Base-by-base conservation (phyloP, 441 rosid genomes). In the Arabidopsis hybrid region DNA sequence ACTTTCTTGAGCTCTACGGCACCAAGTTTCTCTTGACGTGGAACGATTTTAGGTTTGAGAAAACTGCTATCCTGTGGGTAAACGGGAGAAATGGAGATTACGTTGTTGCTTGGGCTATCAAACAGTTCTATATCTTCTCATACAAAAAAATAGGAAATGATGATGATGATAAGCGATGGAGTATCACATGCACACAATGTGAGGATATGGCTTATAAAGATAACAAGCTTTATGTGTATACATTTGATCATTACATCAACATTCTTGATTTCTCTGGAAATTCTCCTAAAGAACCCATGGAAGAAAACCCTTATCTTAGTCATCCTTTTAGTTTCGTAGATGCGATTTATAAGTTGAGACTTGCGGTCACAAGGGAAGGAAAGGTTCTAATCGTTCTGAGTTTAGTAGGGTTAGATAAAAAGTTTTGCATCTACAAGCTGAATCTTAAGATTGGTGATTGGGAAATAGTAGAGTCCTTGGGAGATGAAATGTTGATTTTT, bases 111-210 rank as follows among this genome's bases (percentile, higher is more conserved):
- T 71, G 68, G 68, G 43, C 26, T 39, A 50, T 61, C 6, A 61
- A 62, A 52, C 62, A 71, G 14, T 71, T 62, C 8, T 71, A 71
- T 32, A 71, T 52, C 29, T 12, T 61, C 4, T 62, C 75, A 40
- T 62, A 40, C 61, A 61, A 71, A 68, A 61, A 40, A 31, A 61
- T 6, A 16, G 34, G 32, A 36, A 61, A 60, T 11, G 49, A 5
- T 45, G 49, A 12, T 68, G 39, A n/a, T 38, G 34, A 39, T 39
- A 39, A 71, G 68, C 8, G 68, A 16, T 61, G 69, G 68, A n/a
- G 55, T 71, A 38, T 71, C 11, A 61, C 75, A 51, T 61, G 75
- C 21, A 71, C 75, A 61, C 75, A 71, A 3, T 71, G 75, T 32
- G 69, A 52, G 17, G 76, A 72, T 16, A 63, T 72, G 70, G 58